phyloP scores from a whole-genome alignment of 2,329 filamentous ascomycete species.

The Alternaria gansuensis region DNA sequence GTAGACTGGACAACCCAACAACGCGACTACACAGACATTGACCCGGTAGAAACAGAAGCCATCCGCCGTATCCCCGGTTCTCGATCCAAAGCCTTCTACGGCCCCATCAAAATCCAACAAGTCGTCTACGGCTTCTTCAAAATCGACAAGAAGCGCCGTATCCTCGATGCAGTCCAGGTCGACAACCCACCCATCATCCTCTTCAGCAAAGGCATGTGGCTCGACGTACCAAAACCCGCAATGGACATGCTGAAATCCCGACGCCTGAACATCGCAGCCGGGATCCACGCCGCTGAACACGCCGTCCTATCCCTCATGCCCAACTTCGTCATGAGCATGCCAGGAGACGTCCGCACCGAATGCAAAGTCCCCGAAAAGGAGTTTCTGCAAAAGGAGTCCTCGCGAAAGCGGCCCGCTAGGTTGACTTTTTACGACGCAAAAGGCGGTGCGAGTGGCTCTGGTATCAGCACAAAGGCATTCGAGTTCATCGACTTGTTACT shows the following conservation, averaged over 20 bases:
- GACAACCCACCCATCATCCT: slow-evolving; percentile 92
- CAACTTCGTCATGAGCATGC: slow-evolving; percentile 87
- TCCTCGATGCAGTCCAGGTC: slow-evolving; percentile 90
- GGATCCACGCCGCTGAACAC: slow-evolving; percentile 95
- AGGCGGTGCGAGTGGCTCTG: slow-evolving; percentile 81
- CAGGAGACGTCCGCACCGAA: slow-evolving; percentile 91
- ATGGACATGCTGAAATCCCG: slow-evolving; percentile 79
- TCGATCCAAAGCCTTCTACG: slow-evolving; percentile 79
- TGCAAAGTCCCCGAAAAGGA: slow-evolving; percentile 92
- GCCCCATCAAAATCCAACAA: slow-evolving; percentile 83
- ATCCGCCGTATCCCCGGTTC: slow-evolving; percentile 75
- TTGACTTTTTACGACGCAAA: slow-evolving; percentile 96
- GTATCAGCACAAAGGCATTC: slow-evolving; percentile 91
- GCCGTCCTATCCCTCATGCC: slow-evolving; percentile 87
- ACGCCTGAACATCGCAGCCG: slow-evolving; percentile 81
- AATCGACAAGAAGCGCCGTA: slow-evolving; percentile 82
- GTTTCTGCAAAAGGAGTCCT: slow-evolving; percentile 74
- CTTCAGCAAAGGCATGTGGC: slow-evolving; percentile 90
- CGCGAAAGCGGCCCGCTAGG: slow-evolving; percentile 82
- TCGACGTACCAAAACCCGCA: slow-evolving; percentile 83
- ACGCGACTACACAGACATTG: slow-evolving; percentile 91
- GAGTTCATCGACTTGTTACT: slow-evolving; percentile 87
- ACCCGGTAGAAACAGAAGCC: slow-evolving; percentile 89
- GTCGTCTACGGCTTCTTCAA: slow-evolving; percentile 98
- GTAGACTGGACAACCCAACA: slow-evolving; percentile 96